Evolutionary conservation across 139 green algal species (phyloP).

Genomic region (Picochlorum costavermella): DNA sequence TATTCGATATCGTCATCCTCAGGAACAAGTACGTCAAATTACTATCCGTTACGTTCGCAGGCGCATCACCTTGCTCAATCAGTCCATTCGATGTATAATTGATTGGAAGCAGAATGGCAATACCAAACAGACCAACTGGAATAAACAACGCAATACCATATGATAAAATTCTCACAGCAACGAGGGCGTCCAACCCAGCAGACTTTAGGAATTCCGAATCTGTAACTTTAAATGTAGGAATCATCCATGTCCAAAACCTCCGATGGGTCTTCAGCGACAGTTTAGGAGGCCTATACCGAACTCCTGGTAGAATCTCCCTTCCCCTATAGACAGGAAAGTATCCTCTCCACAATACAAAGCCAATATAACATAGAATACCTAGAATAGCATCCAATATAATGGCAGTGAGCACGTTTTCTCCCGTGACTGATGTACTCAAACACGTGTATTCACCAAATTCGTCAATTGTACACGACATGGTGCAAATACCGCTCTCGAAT

Average conservation of each 20-base stretch:
- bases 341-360: slow-evolving; percentile 23
- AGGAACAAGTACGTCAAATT: slow-evolving; percentile 10
- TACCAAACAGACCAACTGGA: slow-evolving; percentile 7
- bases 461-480: too few relatives aligned
- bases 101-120: slow-evolving; percentile 7
- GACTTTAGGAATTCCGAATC: slow-evolving; percentile 28
- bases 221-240: slow-evolving; percentile 7
- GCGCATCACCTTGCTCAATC: not conserved
- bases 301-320: slow-evolving; percentile 9
- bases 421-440: not conserved
- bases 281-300: not conserved
- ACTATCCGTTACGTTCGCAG: not conserved
- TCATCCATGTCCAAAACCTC: slow-evolving; percentile 28
- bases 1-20: slow-evolving; percentile 17
- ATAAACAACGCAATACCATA: slow-evolving; percentile 11
- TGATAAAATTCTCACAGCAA: slow-evolving; percentile 22
- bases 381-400: slow-evolving; percentile 17
- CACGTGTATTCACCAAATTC: not conserved
- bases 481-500: too few relatives aligned
- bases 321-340: slow-evolving; percentile 2
- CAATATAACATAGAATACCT: slow-evolving; percentile 13
- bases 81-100: slow-evolving; percentile 14
- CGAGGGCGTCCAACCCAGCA: slow-evolving; percentile 37
- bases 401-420: slow-evolving; percentile 8
- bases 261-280: slow-evolving; percentile 5